Percentiles rank a stretch among this genome's conserved stretches.
Evolutionary conservation across 306 rosid species (phyloP).

Genomic region (Acacia crassicarpa): DNA sequence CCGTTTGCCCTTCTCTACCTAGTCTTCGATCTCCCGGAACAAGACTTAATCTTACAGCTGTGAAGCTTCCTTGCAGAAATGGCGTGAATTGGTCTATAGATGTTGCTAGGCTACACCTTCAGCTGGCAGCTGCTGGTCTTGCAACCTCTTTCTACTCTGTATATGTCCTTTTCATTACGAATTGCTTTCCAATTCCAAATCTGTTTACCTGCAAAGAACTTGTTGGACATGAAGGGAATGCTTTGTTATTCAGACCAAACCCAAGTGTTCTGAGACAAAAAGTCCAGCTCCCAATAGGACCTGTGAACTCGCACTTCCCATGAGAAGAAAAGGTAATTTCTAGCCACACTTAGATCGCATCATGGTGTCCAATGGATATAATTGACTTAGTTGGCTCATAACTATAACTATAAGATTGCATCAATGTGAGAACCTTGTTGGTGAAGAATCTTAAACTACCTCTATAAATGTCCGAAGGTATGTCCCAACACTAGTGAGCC

Average conservation of each 20-base stretch:
- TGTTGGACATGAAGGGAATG: conserved; percentile 59
- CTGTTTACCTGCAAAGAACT: conserved; percentile 75
- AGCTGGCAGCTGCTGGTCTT: conserved; percentile 83
- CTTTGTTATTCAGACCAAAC: conserved; percentile 79
- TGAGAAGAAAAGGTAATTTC: conserved; percentile 71
- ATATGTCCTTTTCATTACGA: conserved; percentile 64
- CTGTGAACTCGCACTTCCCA: conserved; percentile 92
- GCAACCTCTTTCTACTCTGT: conserved; percentile 73
- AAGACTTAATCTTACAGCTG: conserved; percentile 68
- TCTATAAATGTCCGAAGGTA: too few species aligned
- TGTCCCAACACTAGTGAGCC: too few species aligned
- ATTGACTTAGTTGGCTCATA: too few species aligned
- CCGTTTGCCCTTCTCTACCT: conserved; percentile 81
- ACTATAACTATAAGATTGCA: too few species aligned
- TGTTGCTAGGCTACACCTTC: conserved; percentile 83
- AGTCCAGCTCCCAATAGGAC: conserved; percentile 80
- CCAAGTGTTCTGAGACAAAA: conserved; percentile 63
- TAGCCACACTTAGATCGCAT: background rate
- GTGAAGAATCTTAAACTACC: rapidly evolving
- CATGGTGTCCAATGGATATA: too few species aligned
- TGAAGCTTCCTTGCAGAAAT: conserved; percentile 76
- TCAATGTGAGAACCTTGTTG: too few species aligned
- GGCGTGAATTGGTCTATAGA: conserved; percentile 88
- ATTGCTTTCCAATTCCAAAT: conserved; percentile 81
- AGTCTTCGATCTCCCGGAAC: conserved; percentile 54